Percentiles rank a stretch among this genome's conserved stretches.
phyloP scores from a whole-genome alignment of 2,329 filamentous ascomycete species.

The Fusarium floridanum region DNA sequence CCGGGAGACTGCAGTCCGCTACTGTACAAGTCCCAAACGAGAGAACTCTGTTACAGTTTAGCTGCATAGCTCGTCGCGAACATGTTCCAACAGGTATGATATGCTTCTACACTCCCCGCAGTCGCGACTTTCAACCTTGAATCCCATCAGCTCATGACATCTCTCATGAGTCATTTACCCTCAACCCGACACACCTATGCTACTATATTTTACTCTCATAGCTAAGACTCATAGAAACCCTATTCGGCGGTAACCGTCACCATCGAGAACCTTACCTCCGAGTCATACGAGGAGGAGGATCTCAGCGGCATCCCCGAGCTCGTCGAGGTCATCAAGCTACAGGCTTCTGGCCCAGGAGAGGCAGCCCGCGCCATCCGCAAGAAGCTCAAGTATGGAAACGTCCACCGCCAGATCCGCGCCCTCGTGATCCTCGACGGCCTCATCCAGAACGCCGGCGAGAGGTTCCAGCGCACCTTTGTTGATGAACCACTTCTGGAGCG shows the following conservation, averaged over 20 bases:
- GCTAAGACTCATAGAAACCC: conserved; percentile 69
- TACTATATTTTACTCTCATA: background rate
- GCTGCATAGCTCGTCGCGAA: conserved; percentile 4
- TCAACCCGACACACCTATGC: background rate
- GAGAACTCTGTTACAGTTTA: background rate
- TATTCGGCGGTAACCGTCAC: conserved; percentile 95
- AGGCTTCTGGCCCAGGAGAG: conserved; percentile 87
- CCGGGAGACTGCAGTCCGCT: background rate
- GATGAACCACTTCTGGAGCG: conserved; percentile 94
- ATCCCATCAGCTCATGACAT: background rate
- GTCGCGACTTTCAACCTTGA: background rate
- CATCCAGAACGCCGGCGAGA: conserved; percentile 91
- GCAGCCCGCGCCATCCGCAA: conserved; percentile 93
- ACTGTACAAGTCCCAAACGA: background rate
- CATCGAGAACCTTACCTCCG: conserved; percentile 90
- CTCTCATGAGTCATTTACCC: conserved; percentile 35
- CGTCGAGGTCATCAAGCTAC: conserved; percentile 92
- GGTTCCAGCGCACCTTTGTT: conserved; percentile 88
- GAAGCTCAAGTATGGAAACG: conserved; percentile 97
- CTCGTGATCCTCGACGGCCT: conserved; percentile 91
- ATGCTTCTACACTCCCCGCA: background rate
- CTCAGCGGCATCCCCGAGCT: conserved; percentile 92
- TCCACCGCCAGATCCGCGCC: conserved; percentile 92
- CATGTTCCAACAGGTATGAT: conserved; percentile 50
- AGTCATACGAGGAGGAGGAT: conserved; percentile 91